phyloP scores from a whole-genome alignment of 2,329 filamentous ascomycete genomes.

The Fusarium annulatum region DNA sequence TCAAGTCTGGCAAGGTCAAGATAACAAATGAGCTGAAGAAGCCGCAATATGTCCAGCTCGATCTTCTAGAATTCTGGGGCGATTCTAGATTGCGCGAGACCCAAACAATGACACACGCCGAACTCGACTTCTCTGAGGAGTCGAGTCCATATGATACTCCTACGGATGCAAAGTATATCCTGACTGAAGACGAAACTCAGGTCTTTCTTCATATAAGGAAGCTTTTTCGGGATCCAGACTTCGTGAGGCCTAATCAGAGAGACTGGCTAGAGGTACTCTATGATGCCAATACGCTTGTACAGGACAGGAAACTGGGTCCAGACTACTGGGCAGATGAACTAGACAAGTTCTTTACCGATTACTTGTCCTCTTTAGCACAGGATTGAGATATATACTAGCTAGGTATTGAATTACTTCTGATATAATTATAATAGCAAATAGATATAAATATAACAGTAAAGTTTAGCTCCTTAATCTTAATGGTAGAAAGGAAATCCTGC shows the following conservation, averaged over 20 bases:
- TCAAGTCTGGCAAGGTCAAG: background rate
- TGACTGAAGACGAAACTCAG: background rate
- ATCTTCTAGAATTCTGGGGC: rapidly evolving
- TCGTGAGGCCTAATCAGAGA: background rate
- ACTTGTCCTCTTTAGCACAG: background rate
- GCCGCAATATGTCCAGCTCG: background rate
- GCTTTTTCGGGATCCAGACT: background rate
- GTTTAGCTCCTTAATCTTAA: too few species aligned
- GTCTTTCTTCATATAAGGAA: background rate
- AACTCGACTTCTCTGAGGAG: background rate
- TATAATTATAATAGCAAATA: too few species aligned
- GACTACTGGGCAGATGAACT: background rate
- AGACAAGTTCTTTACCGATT: rapidly evolving
- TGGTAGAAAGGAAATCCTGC: too few species aligned
- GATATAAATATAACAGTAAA: too few species aligned
- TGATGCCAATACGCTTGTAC: background rate
- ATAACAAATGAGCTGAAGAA: background rate
- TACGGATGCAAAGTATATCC: background rate
- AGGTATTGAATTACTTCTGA: too few species aligned
- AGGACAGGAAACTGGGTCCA: background rate
- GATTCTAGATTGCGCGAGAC: too few species aligned
- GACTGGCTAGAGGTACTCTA: background rate
- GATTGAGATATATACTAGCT: too few species aligned
- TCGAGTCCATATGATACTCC: background rate
- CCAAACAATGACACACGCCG: background rate